phyloP scores from a whole-genome alignment of 768 basidiomycete species.

The Lactarius quietus region DNA sequence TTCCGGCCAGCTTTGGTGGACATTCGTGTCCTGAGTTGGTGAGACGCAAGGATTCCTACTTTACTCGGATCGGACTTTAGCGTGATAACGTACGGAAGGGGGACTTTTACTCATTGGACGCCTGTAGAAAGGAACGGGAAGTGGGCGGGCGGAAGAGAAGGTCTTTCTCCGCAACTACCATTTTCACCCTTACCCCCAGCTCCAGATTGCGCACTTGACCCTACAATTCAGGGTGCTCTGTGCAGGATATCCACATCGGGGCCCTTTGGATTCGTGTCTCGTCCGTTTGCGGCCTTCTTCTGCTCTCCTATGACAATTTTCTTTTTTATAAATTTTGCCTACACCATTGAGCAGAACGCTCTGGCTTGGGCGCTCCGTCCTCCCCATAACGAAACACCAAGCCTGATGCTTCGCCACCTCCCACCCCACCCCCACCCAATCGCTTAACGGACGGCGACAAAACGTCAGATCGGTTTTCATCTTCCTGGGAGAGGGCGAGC shows the following conservation, averaged over 20 bases:
- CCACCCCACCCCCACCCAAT: constrained; percentile 16
- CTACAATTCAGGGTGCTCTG: constrained; percentile 6
- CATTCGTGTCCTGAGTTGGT: constrained; percentile 9
- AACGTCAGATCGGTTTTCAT: constrained; percentile 21
- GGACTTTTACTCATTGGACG: constrained; percentile 14
- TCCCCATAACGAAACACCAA: constrained; percentile 13
- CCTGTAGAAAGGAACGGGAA: not conserved
- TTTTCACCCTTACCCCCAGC: not conserved
- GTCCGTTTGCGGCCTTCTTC: constrained; percentile 1
- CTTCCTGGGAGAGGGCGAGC: constrained; percentile 16
- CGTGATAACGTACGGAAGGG: constrained; percentile 1
- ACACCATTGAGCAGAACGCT: constrained; percentile 8
- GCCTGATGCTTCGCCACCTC: constrained; percentile 11
- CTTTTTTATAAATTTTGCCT: not conserved
- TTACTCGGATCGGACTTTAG: constrained; percentile 10
- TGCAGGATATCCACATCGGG: constrained; percentile 4
- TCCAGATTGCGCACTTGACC: not conserved
- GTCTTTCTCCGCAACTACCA: constrained; percentile 6
- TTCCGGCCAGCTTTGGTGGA: constrained; percentile 3
- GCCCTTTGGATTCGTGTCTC: not conserved
- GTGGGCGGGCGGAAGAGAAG: not conserved
- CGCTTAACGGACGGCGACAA: constrained; percentile 21
- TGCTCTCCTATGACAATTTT: constrained; percentile 15
- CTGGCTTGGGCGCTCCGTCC: constrained; percentile 18
- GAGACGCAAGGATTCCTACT: constrained; percentile 3